Evolutionary conservation across 2,329 filamentous ascomycete genomes (phyloP).

Genomic region (Ambrosiella cleistominuta): DNA sequence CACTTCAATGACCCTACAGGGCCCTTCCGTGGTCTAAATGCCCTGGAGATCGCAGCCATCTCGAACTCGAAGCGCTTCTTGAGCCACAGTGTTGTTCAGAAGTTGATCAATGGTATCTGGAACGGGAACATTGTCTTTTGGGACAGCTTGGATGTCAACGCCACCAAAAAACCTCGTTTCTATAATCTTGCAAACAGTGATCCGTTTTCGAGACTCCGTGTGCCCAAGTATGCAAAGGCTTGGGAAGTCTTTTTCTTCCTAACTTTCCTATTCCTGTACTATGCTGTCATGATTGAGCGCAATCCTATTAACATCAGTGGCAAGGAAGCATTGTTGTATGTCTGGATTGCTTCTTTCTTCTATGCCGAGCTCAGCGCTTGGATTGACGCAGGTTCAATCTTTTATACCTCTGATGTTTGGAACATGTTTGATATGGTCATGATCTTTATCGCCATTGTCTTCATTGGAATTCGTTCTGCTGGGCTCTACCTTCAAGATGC

Average conservation of each 20-base stretch:
- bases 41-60: conserved; percentile 70
- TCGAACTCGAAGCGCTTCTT: conserved; percentile 72
- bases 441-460: conserved; percentile 53
- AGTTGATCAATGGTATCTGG: conserved; percentile 72
- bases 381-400: conserved; percentile 68
- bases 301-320: conserved; percentile 47
- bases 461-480: conserved; percentile 53
- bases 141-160: conserved; percentile 56
- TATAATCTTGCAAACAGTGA: conserved; percentile 54
- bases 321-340: conserved; percentile 56
- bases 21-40: conserved; percentile 64
- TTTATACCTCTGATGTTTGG: conserved; percentile 74
- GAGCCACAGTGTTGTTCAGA: conserved; percentile 62
- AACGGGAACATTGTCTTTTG: conserved; percentile 75
- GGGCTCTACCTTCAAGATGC: conserved; percentile 42
- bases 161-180: conserved; percentile 57
- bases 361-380: conserved; percentile 79
- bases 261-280: conserved; percentile 63
- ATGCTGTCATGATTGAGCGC: conserved; percentile 63
- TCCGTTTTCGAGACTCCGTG: conserved; percentile 56
- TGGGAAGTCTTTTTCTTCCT: conserved; percentile 73
- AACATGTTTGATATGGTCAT: conserved; percentile 58
- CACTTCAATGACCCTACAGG: conserved; percentile 45
- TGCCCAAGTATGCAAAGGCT: conserved; percentile 68
- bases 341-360: conserved; percentile 76